Conservation (phyloP, 441 rosid genomes). For the Macaranga tanarius region DNA sequence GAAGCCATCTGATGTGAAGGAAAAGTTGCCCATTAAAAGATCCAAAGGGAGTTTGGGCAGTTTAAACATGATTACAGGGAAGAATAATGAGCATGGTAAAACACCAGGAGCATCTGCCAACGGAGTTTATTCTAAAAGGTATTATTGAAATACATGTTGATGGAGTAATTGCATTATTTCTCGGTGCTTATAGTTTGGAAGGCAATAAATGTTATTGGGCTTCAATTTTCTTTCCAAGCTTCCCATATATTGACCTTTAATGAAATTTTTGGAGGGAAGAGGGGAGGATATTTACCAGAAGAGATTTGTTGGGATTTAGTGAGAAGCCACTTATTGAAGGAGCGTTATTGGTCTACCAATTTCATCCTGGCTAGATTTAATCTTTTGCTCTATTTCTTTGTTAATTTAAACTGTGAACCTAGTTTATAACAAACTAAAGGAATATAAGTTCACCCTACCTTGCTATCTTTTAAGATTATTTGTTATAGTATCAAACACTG, state of each 20-base stretch:
- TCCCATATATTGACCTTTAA: not conserved
- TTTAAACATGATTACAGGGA: conserved; percentile 85
- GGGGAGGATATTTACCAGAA: not conserved
- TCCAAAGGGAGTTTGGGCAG: conserved; percentile 98
- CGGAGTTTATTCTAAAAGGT: conserved; percentile 87
- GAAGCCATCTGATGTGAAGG: conserved; percentile 78
- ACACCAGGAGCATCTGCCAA: conserved; percentile 73
- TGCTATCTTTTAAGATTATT: not conserved
- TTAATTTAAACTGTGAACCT: not conserved
- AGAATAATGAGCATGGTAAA: conserved; percentile 64
- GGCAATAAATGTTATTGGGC: conserved; percentile 9
- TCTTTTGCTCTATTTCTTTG: not conserved
- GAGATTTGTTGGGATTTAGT: not conserved
- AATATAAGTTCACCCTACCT: not conserved
- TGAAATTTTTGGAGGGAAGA: not conserved
- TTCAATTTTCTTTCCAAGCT: not conserved
- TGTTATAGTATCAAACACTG: not conserved
- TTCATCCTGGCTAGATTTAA: not conserved
- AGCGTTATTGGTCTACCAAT: not conserved
- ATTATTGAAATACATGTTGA: not conserved
- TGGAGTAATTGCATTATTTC: not conserved
- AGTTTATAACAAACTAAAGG: not conserved
- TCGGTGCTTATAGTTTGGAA: not conserved
- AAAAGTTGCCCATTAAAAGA: conserved; percentile 91
- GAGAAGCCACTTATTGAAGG: not conserved